Evolutionary conservation across 192 early-diverging fungal genomes (phyloP), one percentile per base, ranked within the genome.

Genomic region (Linnemannia hyalina): DNA sequence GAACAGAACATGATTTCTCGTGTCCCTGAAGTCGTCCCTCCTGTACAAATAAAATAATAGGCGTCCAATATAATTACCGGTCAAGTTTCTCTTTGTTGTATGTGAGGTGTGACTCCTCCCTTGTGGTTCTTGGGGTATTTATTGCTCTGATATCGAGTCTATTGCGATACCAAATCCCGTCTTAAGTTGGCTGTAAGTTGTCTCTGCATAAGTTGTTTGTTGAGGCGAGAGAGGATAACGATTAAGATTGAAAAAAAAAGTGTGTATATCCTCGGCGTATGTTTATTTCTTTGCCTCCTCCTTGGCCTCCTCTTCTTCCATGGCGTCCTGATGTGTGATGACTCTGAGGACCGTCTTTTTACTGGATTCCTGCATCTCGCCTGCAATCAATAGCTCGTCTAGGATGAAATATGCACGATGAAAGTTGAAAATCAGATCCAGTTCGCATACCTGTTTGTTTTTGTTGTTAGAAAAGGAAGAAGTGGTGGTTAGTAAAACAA

Each of bases 361-460:
- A 80, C 97, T 97, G 0, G 96, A 93, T 80, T 99, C 98, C 88
- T 98, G 97, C 88, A 99, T 87, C 89, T 99, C 98, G 23, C 97
- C 95, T 9, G 97, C 97, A 82, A 97, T 94, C 35, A 98, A 80
- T 81, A 97, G 89, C 81, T 97, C 97, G 82, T 97, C 97, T 75
- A 96, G 81, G 29, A 97, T 94, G 88, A 95, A 97, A 74, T 96
- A 96, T 16, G 96, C 96, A 82, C 94, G 74, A 73, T 99, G 97
- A 89, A 98, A 99, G 91, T 99, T 97, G 93, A 99, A 99, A 77
- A 99, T 99, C 75, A 99, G 93, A 88, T 99, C 98, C 69, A 99
- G 91, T 78, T 99, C 98, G 87, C 97, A 96, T 0, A 97, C 92
- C 92, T 93, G 82, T 42, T 16, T 54, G 1, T 38, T 52, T 49